Evolutionary conservation across 495 filamentous ascomycete species (phyloP), one percentile per base, ranked within the genome.

Genomic region (Daldinia bambusicola): DNA sequence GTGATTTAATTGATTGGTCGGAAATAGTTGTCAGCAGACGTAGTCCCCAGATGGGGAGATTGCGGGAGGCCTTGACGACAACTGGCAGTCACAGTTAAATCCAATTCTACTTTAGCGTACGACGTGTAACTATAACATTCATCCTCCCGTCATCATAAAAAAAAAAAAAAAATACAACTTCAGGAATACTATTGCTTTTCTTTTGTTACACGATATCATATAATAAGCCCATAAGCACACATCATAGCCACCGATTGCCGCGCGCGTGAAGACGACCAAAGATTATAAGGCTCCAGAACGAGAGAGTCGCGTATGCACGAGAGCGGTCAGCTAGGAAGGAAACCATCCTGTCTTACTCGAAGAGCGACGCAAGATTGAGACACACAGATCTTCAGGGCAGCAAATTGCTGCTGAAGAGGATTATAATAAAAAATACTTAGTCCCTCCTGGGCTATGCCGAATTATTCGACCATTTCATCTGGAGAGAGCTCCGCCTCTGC

Each of bases 381-480:
- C 43, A 57, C 40, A 30, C 31, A 36, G 18, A 57, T 63, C 55
- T 62, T 66, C 61, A 51, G 50, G 36, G 57, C 57, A 65, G 61
- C 65, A 13, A 2, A 30, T 14, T 61, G 61, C 61, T 65, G 52
- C 43, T 14, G 32, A 51, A n/a, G 57, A 38, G 56, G n/a, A 48
- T 36, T 62, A 26, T n/a, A 66, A 38, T 48, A 58, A 26, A 13
- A 63, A 20, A 26, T 41, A 61, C 56, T 61, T 0, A 53, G 30
- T n/a, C 56, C 55, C 66, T 53, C 57, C 31, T 61, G 18, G 73
- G 76, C 71, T 74, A 84, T 84, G 83, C 77, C 81, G 70, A 75
- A 77, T 52, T 84, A 84, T 61, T 80, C 78, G 51, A 79, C 79
- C 41, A 77, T 83, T 31, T 70, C 26, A 26, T 26, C 78, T 66